Evolutionary conservation across 768 basidiomycete genomes (phyloP).

Genomic region (Gautieria morchelliformis): DNA sequence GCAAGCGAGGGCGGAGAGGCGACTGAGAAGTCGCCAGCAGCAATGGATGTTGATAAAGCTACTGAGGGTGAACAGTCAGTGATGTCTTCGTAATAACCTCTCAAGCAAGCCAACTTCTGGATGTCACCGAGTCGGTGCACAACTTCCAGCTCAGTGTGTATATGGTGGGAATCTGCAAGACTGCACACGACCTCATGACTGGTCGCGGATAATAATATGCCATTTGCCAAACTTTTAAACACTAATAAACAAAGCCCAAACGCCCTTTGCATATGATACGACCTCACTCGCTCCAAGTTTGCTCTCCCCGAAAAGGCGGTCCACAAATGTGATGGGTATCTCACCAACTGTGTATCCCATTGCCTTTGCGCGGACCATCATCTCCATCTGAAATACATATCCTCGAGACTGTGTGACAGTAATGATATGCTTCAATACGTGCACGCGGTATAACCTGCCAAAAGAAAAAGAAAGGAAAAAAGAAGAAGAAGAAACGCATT

Average conservation of each 20-base stretch:
- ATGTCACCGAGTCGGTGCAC: no score
- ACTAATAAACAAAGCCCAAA: conserved; percentile 67
- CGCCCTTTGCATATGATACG: conserved; percentile 78
- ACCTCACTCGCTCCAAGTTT: conserved; percentile 85
- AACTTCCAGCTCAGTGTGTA: no score
- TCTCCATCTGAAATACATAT: conserved; percentile 98
- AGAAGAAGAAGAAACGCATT: background rate
- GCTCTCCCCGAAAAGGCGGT: conserved; percentile 88
- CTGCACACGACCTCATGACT: background rate
- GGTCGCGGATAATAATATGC: background rate
- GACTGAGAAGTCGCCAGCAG: background rate
- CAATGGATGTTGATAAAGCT: background rate
- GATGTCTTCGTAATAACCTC: background rate
- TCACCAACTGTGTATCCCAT: conserved; percentile 83
- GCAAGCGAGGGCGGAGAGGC: conserved; percentile 1
- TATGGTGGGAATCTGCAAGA: no score
- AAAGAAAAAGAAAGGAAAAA: no score
- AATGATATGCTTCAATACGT: conserved; percentile 76
- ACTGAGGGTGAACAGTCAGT: background rate
- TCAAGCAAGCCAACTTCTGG: no score
- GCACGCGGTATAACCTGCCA: conserved; percentile 61
- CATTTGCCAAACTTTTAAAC: conserved; percentile 36
- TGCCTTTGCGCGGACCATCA: conserved; percentile 85
- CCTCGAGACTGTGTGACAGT: conserved; percentile 78
- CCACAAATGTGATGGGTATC: conserved; percentile 90